Evolutionary conservation across 2,329 filamentous ascomycete genomes (phyloP), one percentile per base, ranked within the genome.

Genomic region (Pseudogymnoascus pannorum): DNA sequence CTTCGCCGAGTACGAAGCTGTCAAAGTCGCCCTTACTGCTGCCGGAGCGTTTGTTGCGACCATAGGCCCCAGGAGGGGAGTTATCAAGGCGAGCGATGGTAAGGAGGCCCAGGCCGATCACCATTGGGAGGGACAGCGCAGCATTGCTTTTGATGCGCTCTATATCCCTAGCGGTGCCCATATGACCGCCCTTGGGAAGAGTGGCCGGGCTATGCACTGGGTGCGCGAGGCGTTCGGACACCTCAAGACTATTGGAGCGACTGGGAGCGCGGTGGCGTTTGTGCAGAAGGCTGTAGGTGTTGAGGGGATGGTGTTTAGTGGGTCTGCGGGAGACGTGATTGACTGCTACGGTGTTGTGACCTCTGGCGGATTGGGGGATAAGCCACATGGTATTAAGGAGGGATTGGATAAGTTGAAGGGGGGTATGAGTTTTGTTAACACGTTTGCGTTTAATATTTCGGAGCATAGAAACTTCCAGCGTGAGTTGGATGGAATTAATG

Each of bases 321-420:
- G 57, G 12, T 64, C 38, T 5, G 60, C 36, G 5, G 71, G 72
- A 1, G 75, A 79, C 16, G 81, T 85, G 0, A 76, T 83, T 0
- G 86, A 91, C 66, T 87, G 82, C 65, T 94, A 91, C 66, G 90
- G 90, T 58, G 88, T 95, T 1, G 86, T 93, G 0, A 93, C 90
- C 0, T 78, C 87, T 11, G 77, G 75, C 14, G 73, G 78, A 60
- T 68, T 77, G 3, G 65, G 63, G 3, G 63, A 63, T 4, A 73
- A 79, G 22, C 79, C 86, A 0, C 79, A 84, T 18, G 82, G 79
- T 63, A 77, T 91, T 66, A 83, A 78, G 66, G 84, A 89, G 68
- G 79, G 79, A 0, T 36, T 58, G 57, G 57, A 36, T 2, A 58
- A 58, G 31, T 80, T 79, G 0, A 89, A 87, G 76, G 85, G 83